These are phyloP conservation scores for Pleurotus platypus DNA, from an alignment of 768 basidiomycete genomes.

Conservation along the genomic window DNA sequence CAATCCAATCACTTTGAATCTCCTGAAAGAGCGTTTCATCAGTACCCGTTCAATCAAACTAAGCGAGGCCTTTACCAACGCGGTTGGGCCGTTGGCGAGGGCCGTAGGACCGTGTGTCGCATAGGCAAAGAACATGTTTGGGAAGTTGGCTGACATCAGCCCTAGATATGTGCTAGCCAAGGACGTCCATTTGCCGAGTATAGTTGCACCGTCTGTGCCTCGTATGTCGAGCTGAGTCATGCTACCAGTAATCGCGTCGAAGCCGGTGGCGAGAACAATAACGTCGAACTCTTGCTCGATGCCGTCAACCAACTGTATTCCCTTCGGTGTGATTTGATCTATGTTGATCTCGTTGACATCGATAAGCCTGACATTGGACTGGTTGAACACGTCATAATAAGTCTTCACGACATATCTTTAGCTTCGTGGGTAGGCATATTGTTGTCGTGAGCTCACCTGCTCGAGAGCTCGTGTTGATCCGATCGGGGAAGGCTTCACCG, in stretches of 20 bases:
- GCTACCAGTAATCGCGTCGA: conserved; percentile 13
- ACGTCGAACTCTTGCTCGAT: conserved; percentile 13
- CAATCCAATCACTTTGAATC: conserved; percentile 15
- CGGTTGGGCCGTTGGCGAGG: conserved; percentile 12
- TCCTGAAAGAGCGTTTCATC: conserved; percentile 8
- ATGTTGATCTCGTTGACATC: conserved; percentile 15
- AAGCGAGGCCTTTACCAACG: conserved; percentile 5
- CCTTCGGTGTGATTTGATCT: conserved; percentile 9
- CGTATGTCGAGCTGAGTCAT: conserved; percentile 13
- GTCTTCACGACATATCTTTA: background rate
- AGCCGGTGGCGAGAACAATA: conserved; percentile 14
- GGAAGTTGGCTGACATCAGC: conserved; percentile 10
- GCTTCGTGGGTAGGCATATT: no score
- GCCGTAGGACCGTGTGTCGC: conserved; percentile 15
- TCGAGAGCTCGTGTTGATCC: conserved; percentile 21
- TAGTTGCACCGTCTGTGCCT: conserved; percentile 11
- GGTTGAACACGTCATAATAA: conserved; percentile 12
- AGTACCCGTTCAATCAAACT: background rate
- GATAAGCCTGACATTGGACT: conserved; percentile 13
- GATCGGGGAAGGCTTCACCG: conserved; percentile 18
- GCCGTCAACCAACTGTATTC: conserved; percentile 11
- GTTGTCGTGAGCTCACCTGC: conserved; percentile 2
- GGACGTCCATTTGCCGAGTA: conserved; percentile 14
- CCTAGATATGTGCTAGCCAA: conserved; percentile 13
- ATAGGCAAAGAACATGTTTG: conserved; percentile 16